phyloP scores from a whole-genome alignment of 225 moss, liverwort and hornwort species.

The Rhytidiadelphus loreus region DNA sequence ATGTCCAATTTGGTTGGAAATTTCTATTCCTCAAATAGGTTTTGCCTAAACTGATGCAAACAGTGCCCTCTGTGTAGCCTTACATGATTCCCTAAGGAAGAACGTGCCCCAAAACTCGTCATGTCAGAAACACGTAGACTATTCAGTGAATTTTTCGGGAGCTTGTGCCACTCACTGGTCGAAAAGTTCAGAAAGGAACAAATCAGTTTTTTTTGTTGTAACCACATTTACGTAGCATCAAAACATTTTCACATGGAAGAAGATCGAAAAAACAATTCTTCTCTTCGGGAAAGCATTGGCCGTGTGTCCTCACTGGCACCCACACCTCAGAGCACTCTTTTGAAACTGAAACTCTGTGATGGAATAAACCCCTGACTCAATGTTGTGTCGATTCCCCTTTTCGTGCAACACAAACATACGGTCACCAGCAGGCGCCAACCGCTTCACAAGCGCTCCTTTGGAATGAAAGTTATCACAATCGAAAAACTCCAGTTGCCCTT shows the following conservation, averaged over 20 bases:
- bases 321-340: not conserved
- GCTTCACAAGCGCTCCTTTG: accelerated
- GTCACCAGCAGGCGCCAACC: not conserved
- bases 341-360: not conserved
- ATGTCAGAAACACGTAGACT: accelerated
- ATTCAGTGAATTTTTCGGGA: not conserved
- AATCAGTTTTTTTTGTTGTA: no score
- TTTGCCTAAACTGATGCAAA: not conserved
- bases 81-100: not conserved
- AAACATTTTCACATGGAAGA: not conserved
- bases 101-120: not conserved
- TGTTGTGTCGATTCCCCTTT: not conserved
- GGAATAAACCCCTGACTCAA: accelerated
- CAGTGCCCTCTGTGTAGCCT: not conserved
- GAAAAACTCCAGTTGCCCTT: no score
- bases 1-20: no score
- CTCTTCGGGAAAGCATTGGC: not conserved
- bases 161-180: not conserved
- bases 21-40: not conserved
- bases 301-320: not conserved
- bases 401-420: not conserved
- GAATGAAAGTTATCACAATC: no score
- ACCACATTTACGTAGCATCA: not conserved
- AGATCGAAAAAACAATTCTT: accelerated
- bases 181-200: not conserved